Evolutionary conservation across 1,284 basidiomycete genomes (phyloP), one percentile per base, ranked within the genome.

Genomic region (Erythrobasidium hasegawianum): DNA sequence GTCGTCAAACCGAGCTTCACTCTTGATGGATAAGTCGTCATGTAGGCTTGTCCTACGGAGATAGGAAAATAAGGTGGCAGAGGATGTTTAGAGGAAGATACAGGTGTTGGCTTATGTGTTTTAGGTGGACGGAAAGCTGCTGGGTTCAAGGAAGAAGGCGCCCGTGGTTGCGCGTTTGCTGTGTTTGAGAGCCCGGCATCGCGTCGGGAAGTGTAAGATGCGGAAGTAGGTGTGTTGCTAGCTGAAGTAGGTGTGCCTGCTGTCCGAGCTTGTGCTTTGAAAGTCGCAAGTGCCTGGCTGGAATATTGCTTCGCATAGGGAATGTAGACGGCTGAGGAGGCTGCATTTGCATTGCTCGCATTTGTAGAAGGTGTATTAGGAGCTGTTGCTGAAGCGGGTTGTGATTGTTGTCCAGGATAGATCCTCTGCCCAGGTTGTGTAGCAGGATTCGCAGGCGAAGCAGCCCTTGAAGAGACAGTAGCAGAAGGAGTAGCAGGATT

Each of bases 1-100:
- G 90, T 85, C 0, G 90, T 89, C 5, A 88, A 84, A 26, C 95
- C 95, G 0, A 93, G 94, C n/a, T 89, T 86, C 62, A 97, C 80
- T n/a, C 94, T 85, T 4, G 93, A 89, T 0, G 92, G 82, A 77
- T 96, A 97, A 0, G 90, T 89, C 0, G 90, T 88, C 70, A 86
- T 83, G 20, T 86, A 78, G 0, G 89, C 92, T 76, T 97, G 95
- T 0, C 72, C 67, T 1, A 65, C 68, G 29, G 69, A 69, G 38
- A 74, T 57, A 24, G 68, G 71, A 39, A 57, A 47, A 56, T 69
- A 72, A 9, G 72, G 73, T n/a, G 66, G 71, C 16, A 71, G 27
- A 16, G 73, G 71, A 27, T 62, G 45, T 13, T 33, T 39, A 27
- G 61, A 47, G 1, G 24, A 43, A 11, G 61, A 55, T 8, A 57